These are phyloP conservation scores for Fusarium guadeloupense DNA, from an alignment of 2,329 filamentous ascomycete genomes.

Conservation along the genomic window DNA sequence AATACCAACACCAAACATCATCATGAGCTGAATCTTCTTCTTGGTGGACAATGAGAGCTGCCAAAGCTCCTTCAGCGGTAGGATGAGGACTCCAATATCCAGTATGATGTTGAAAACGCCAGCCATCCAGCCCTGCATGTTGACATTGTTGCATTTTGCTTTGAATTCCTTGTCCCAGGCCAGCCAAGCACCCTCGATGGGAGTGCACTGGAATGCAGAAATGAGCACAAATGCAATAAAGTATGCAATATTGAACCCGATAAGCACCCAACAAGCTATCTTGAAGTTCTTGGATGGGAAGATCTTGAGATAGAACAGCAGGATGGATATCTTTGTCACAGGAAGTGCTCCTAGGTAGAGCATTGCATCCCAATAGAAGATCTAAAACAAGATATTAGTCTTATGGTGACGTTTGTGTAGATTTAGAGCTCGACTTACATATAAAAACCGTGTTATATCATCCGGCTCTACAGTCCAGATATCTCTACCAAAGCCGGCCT, in stretches of 20 bases:
- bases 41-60: not conserved
- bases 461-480: constrained; percentile 18
- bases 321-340: constrained; percentile 9
- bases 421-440: not conserved
- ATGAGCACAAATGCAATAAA: constrained; percentile 44
- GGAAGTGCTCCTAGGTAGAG: constrained; percentile 10
- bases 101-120: constrained; percentile 59
- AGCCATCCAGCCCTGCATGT: constrained; percentile 58
- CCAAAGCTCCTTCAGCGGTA: constrained; percentile 12
- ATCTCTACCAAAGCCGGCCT: constrained; percentile 1
- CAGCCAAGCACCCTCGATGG: constrained; percentile 59
- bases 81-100: constrained; percentile 48
- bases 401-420: not conserved
- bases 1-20: constrained; percentile 22
- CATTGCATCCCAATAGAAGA: constrained; percentile 17
- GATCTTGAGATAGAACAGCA: constrained; percentile 19
- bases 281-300: constrained; percentile 2
- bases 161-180: constrained; percentile 55
- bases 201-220: constrained; percentile 58
- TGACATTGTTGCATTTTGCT: constrained; percentile 59
- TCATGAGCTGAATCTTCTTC: constrained; percentile 24
- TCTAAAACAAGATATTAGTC: not conserved
- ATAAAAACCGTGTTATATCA: constrained; percentile 10
- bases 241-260: constrained; percentile 28
- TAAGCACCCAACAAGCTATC: constrained; percentile 14